Evolutionary conservation across 2,329 filamentous ascomycete species (phyloP), one percentile per base, ranked within the genome.

Genomic region (Fusarium scirpi): DNA sequence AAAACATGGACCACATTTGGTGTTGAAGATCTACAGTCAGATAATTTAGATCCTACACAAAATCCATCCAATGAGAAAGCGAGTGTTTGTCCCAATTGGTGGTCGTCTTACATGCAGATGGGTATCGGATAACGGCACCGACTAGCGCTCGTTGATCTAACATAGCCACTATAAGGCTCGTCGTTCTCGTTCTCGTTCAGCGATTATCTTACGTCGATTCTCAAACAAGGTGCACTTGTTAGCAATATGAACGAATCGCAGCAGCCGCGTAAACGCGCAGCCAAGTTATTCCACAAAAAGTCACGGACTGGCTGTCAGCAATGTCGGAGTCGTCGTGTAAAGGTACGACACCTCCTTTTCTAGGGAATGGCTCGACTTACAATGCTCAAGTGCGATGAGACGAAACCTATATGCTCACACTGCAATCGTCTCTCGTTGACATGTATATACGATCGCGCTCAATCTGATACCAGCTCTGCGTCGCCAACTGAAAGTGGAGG

Each of bases 131-230:
- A 30, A 3, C 29, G 59, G 24, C 45, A 52, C 10, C 60, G 58
- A 34, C 29, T 27, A 24, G 20, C 41, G 20, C 18, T 15, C 8
- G 30, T 20, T 29, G 22, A 22, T 20, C 38, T 24, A 6, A n/a
- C 32, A 38, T 38, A 38, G 34, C 30, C 13, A 43, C 34, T n/a
- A 56, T 24, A 30, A 32, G 22, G 44, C 15, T 22, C 25, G 30
- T 58, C 47, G 47, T 53, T 27, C 49, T 58, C 56, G 56, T 58
- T 58, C 56, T 55, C 57, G 57, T 56, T 59, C 49, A 32, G 22
- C 16, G 18, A 13, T 51, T 38, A 24, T 24, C 24, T 51, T 22
- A 20, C 52, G n/a, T 29, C 34, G 18, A n/a, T 4, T 7, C 24
- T 27, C 30, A 18, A 27, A n/a, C n/a, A n/a, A n/a, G n/a, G n/a